Conservation (phyloP, 2,329 filamentous ascomycete species). For the Paraphoma sp. region DNA sequence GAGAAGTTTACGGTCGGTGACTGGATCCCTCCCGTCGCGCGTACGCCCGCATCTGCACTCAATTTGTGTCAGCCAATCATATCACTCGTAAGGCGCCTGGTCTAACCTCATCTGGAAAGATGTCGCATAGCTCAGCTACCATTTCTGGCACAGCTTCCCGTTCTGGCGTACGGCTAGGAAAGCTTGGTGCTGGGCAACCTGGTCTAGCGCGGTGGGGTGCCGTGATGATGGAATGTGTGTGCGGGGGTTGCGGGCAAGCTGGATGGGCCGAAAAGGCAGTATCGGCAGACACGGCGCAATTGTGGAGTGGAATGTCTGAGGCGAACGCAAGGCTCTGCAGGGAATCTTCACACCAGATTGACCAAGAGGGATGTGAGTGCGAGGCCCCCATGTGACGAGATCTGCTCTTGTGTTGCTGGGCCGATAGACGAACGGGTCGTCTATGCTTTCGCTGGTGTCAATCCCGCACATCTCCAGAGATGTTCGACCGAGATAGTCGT, state of each 20-base stretch:
- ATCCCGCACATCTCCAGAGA: neutral
- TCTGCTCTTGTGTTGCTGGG: neutral
- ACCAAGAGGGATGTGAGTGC: neutral
- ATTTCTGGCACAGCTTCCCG: slow-evolving; percentile 12
- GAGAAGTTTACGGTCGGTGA: neutral
- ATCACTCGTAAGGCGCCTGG: slow-evolving; percentile 4
- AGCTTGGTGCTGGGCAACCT: slow-evolving; percentile 1
- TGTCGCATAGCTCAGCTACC: slow-evolving; percentile 6
- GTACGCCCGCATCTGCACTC: slow-evolving; percentile 7
- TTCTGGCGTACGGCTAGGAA: slow-evolving; percentile 8
- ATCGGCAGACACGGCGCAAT: neutral
- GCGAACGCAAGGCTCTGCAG: neutral
- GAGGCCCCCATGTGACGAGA: neutral
- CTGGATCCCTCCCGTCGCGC: slow-evolving; percentile 8
- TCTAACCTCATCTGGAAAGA: slow-evolving; percentile 9
- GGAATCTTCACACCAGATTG: neutral
- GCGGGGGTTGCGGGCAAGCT: neutral
- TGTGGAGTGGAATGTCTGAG: neutral
- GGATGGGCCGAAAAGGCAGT: neutral
- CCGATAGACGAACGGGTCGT: neutral
- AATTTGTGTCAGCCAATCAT: slow-evolving; percentile 18
- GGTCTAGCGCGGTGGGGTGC: slow-evolving; percentile 2
- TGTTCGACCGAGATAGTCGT: neutral
- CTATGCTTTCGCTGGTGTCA: neutral
- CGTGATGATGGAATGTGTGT: slow-evolving; percentile 1